phyloP scores from a whole-genome alignment of 1,284 basidiomycete species.

The Ceratobasidium sp. region DNA sequence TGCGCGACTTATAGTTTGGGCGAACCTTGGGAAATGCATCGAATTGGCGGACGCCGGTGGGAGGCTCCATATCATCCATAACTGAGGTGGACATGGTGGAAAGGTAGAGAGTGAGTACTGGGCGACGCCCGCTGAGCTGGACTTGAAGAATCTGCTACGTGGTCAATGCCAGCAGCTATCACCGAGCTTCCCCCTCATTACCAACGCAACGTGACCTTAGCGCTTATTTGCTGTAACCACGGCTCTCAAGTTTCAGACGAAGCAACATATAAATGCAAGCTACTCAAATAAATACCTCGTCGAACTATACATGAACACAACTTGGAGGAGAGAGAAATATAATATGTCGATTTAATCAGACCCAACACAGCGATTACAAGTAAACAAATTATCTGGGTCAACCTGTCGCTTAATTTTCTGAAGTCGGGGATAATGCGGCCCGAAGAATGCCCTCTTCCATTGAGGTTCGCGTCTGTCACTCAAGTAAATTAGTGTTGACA shows the following conservation, averaged over 20 bases:
- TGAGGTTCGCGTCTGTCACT: background rate
- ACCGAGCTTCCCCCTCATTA: conserved; percentile 41
- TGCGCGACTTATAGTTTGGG: conserved; percentile 86
- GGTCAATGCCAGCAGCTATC: conserved; percentile 40
- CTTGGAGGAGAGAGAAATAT: too few species aligned
- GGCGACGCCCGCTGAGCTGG: conserved; percentile 12
- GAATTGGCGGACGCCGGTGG: conserved; percentile 61
- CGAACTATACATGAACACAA: too few species aligned
- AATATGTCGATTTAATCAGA: too few species aligned
- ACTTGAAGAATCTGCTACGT: conserved; percentile 35
- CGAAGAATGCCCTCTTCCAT: conserved; percentile 15
- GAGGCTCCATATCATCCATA: conserved; percentile 28
- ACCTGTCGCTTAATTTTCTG: conserved; percentile 13
- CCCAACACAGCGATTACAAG: conserved; percentile 13
- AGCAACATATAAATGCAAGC: too few species aligned
- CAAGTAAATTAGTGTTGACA: background rate
- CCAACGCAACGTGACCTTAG: conserved; percentile 13
- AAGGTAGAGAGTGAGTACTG: background rate
- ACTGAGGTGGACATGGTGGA: conserved; percentile 35
- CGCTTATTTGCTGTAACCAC: conserved; percentile 3
- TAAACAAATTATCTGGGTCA: conserved; percentile 6
- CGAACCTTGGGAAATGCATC: conserved; percentile 92
- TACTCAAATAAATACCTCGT: too few species aligned
- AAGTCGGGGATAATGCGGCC: conserved; percentile 13
- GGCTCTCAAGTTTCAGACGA: background rate